A percentile compares a stretch with the other conserved stretches of the same genome.
phyloP scores from a whole-genome alignment of 371 early-diverging fungal species.

The Syncephalastrum contaminatum region DNA sequence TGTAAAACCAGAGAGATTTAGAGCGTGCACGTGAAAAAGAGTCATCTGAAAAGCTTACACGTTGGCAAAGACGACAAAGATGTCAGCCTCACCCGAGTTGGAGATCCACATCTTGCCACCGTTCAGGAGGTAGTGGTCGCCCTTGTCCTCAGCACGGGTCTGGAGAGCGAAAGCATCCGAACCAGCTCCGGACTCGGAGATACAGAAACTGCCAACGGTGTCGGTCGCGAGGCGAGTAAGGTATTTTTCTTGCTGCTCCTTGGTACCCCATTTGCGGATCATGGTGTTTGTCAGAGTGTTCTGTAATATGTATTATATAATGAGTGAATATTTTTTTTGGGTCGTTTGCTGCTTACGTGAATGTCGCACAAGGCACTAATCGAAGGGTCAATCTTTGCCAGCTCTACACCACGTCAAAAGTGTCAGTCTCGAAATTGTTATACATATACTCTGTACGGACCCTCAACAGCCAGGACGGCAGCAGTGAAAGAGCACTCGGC shows the following conservation, averaged over 20 bases:
- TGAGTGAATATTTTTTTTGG: conserved; percentile 5
- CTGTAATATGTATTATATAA: conserved; percentile 20
- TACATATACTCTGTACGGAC: conserved; percentile 20
- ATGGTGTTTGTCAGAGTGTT: conserved; percentile 96
- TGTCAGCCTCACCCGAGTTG: conserved; percentile 87
- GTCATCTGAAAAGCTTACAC: conserved; percentile 39
- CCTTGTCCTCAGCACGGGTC: conserved; percentile 90
- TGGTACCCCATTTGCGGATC: conserved; percentile 80
- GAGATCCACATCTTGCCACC: conserved; percentile 94
- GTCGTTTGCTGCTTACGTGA: conserved; percentile 56
- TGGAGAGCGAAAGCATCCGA: conserved; percentile 96
- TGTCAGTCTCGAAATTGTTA: not conserved
- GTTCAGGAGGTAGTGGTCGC: conserved; percentile 89
- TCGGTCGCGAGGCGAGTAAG: conserved; percentile 83
- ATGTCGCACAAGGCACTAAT: conserved; percentile 94
- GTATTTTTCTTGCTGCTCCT: conserved; percentile 81
- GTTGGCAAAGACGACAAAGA: conserved; percentile 97
- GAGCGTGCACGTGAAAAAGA: conserved; percentile 1
- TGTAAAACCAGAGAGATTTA: not conserved
- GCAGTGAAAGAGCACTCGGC: conserved; percentile 87
- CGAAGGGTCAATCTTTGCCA: conserved; percentile 95
- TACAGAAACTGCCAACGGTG: conserved; percentile 91
- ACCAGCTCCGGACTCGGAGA: conserved; percentile 93
- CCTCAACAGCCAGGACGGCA: conserved; percentile 90
- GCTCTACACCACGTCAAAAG: conserved; percentile 47